Conservation (phyloP, 2,329 filamentous ascomycete species). For the Colletotrichum sp. region DNA sequence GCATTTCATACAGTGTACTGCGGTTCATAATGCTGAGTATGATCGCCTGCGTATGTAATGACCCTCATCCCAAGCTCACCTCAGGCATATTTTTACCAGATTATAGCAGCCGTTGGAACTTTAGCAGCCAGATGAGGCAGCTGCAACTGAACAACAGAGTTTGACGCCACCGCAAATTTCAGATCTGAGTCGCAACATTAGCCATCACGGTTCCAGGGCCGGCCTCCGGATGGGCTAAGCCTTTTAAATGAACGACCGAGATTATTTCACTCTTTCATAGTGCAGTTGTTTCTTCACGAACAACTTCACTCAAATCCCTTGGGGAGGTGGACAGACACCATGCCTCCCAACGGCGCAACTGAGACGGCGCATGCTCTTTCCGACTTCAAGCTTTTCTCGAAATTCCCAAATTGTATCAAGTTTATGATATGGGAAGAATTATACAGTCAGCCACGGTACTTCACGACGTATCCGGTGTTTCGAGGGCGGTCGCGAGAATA, state of each 20-base stretch:
- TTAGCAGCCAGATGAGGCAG: too few species aligned
- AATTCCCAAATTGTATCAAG: neutral
- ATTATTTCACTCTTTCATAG: too few species aligned
- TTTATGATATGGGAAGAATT: neutral
- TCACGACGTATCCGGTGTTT: neutral
- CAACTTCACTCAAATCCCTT: neutral
- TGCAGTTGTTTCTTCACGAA: neutral
- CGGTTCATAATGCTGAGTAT: too few species aligned
- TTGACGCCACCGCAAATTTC: neutral
- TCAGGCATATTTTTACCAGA: too few species aligned
- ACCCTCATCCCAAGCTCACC: too few species aligned
- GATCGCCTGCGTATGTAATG: too few species aligned
- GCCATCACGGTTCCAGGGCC: neutral
- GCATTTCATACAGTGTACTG: too few species aligned
- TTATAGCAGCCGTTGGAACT: too few species aligned
- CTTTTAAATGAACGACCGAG: too few species aligned
- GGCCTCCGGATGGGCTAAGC: too few species aligned
- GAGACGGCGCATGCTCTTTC: neutral
- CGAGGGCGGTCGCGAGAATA: neutral
- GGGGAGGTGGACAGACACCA: neutral
- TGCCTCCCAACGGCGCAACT: fast-evolving
- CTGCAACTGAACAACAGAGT: too few species aligned
- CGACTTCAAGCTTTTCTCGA: neutral
- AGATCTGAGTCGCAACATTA: neutral
- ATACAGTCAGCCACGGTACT: neutral